Percentiles rank a stretch among this genome's conserved stretches.
phyloP scores from a whole-genome alignment of 345 rosid species.

The Alliaria petiolata region DNA sequence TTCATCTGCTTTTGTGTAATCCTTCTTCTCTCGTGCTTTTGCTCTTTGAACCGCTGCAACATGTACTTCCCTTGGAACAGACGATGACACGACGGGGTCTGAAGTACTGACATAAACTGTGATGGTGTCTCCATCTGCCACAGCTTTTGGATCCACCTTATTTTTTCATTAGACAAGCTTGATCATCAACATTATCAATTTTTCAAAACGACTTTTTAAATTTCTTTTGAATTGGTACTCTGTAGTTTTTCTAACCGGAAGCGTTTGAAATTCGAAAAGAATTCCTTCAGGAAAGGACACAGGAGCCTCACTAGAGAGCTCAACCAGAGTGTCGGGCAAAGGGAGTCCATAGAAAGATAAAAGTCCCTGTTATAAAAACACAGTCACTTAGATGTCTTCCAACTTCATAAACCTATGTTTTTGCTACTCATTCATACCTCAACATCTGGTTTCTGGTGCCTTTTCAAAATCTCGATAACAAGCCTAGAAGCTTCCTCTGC shows the following conservation, averaged over 20 bases:
- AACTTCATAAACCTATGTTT: not conserved
- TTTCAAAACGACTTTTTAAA: not conserved
- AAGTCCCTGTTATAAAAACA: conserved; percentile 46
- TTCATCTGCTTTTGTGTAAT: conserved; percentile 57
- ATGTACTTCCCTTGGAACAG: conserved; percentile 56
- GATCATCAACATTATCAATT: not conserved
- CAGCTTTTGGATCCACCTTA: conserved; percentile 70
- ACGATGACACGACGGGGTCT: conserved; percentile 56
- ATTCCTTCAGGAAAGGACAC: conserved; percentile 54
- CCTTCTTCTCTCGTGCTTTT: conserved; percentile 51
- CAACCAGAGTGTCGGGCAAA: conserved; percentile 43
- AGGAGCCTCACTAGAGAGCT: conserved; percentile 39
- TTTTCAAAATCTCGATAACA: conserved; percentile 48
- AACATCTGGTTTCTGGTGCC: conserved; percentile 70
- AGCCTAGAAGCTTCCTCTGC: conserved; percentile 72
- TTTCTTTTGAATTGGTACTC: not conserved
- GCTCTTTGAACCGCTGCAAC: conserved; percentile 53
- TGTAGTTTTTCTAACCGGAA: conserved; percentile 52
- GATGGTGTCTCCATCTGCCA: conserved; percentile 84
- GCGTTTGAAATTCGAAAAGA: conserved; percentile 54
- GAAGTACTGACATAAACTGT: conserved; percentile 59
- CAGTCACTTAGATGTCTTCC: not conserved
- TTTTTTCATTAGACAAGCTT: conserved; percentile 17
- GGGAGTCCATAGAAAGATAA: conserved; percentile 82
- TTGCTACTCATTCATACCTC: conserved; percentile 57